These are phyloP conservation scores for Trichocladium uniseriatum DNA, from an alignment of 495 filamentous ascomycete genomes.

Conservation along the genomic window DNA sequence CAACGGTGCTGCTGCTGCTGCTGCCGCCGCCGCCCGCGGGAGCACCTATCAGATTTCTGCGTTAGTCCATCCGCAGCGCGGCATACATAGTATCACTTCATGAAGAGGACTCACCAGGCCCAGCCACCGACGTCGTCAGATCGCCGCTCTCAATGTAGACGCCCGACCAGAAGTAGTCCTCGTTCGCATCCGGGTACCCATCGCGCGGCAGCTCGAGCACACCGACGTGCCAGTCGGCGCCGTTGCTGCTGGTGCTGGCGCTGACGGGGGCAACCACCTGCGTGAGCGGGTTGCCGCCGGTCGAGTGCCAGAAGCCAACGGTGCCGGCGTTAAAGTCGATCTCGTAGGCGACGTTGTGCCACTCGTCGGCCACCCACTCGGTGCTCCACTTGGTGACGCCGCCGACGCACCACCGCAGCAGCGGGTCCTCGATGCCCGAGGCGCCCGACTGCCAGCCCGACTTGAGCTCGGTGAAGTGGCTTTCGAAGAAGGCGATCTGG, in stretches of 20 bases:
- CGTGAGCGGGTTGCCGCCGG: constrained; percentile 45
- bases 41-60: not conserved
- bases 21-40: constrained; percentile 4
- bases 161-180: constrained; percentile 68
- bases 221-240: constrained; percentile 69
- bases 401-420: constrained; percentile 35
- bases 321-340: constrained; percentile 53
- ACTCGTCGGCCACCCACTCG: constrained; percentile 47
- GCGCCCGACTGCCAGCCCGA: constrained; percentile 56
- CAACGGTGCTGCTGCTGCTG: constrained; percentile 6
- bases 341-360: constrained; percentile 71
- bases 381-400: constrained; percentile 37
- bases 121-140: constrained; percentile 44
- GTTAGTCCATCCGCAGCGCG: not conserved
- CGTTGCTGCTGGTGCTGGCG: constrained; percentile 55
- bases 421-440: constrained; percentile 40
- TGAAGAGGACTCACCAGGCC: constrained; percentile 20
- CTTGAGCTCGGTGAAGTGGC: constrained; percentile 70
- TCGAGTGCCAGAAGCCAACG: constrained; percentile 63
- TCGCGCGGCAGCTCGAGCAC: constrained; percentile 56
- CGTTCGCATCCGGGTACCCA: constrained; percentile 41
- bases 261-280: constrained; percentile 47
- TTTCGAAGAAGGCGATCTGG: constrained; percentile 69
- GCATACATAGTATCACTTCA: no score
- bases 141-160: constrained; percentile 60